Evolutionary conservation across 257 asterid genomes (phyloP), one percentile per base, ranked within the genome.

Genomic region (Apocynum venetum): DNA sequence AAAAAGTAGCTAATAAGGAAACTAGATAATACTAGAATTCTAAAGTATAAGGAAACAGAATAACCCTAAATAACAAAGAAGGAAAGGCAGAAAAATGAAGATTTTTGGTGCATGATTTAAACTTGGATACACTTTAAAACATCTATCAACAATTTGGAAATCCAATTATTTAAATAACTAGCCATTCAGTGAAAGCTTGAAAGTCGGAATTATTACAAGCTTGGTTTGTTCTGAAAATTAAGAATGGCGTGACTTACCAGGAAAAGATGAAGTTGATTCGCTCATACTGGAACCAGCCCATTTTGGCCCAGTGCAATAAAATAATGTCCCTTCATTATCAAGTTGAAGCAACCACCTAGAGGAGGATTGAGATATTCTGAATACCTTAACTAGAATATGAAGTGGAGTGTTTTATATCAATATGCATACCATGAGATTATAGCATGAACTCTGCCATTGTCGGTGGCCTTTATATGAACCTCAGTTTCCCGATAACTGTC

Each of bases 341-440:
- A 95, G 97, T 80, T 95, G 98, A 89, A 95, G 99, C 85, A 88
- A 75, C 99, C 99, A 95, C 99, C 99, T 95, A 87, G 83, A 84
- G 61, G 25, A 20, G 20, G 60, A 65, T 25, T 48, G 20, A 57
- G 2, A 47, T 35, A 73, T 8, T 51, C 8, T 55, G 41, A 70
- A 41, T 48, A 40, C 73, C 68, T 38, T 15, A 10, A 12, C 40
- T 71, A 13, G 17, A 61, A 61, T 12, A 76, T 8, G 36, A 53
- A 55, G 25, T 35, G 66, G 84, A 72, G 74, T 65, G 52, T 77
- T 69, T 82, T 78, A 81, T 20, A 71, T 17, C 76, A 74, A 83
- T 83, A 82, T 71, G 68, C 78, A 82, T 91, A 95, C 98, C 99
- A 95, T 80, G 99, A 92, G 85, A 95, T 85, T 83, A 95, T 80